Percentiles rank a stretch among this genome's conserved stretches.
Evolutionary conservation across 768 basidiomycete genomes (phyloP).

Genomic region (Fomitopsis pulvina): DNA sequence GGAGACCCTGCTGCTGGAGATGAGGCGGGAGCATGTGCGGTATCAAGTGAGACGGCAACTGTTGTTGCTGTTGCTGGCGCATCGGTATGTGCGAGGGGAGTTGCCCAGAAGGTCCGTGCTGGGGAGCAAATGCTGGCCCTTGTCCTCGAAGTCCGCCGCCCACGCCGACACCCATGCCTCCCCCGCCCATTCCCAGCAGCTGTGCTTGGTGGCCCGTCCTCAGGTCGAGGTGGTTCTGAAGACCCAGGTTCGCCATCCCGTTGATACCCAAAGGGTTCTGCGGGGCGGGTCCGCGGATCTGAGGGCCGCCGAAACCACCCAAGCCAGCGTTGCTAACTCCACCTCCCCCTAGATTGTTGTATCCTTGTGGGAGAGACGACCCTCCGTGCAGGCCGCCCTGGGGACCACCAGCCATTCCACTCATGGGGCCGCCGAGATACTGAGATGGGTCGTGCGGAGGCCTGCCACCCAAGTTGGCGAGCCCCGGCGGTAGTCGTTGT

Average conservation of each 20-base stretch:
- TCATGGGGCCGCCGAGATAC: constrained; percentile 31
- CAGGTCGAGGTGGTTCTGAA: constrained; percentile 48
- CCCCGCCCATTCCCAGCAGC: constrained; percentile 37
- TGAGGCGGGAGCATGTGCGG: constrained; percentile 40
- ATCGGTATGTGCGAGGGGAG: constrained; percentile 32
- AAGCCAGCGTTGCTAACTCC: constrained; percentile 6
- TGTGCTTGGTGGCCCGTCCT: constrained; percentile 43
- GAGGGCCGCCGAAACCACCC: constrained; percentile 26
- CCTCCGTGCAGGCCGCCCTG: constrained; percentile 42
- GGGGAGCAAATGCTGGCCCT: constrained; percentile 41
- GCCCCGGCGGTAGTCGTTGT: constrained; percentile 66
- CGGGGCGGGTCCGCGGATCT: constrained; percentile 45
- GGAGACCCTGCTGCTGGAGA: constrained; percentile 56
- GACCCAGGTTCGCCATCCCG: constrained; percentile 45
- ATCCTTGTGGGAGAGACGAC: constrained; percentile 35
- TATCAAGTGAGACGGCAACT: constrained; percentile 51
- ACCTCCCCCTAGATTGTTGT: constrained; percentile 39
- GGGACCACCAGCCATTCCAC: constrained; percentile 32
- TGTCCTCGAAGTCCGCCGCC: constrained; percentile 44
- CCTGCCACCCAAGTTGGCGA: constrained; percentile 76
- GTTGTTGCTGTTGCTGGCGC: constrained; percentile 47
- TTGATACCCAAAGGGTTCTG: constrained; percentile 42
- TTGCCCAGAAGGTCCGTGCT: constrained; percentile 36
- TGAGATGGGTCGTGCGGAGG: constrained; percentile 76
- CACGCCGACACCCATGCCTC: constrained; percentile 43